A percentile compares a stretch with the other conserved stretches of the same genome.
Evolutionary conservation across 1,284 basidiomycete genomes (phyloP).

Genomic region (Xerocomus nothofagi): DNA sequence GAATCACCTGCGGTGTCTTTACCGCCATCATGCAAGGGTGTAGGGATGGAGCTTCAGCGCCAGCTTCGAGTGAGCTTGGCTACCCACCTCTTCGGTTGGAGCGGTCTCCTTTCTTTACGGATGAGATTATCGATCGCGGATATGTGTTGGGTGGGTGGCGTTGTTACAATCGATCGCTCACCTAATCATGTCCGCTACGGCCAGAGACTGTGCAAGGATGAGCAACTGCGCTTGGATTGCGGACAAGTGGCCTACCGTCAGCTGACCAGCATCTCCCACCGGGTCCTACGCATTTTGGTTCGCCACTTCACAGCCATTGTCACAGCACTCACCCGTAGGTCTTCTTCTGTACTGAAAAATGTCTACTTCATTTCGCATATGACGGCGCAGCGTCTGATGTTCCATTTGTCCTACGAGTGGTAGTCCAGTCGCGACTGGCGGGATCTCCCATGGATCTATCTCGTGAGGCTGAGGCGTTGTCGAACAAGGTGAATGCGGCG

Average conservation of each 20-base stretch:
- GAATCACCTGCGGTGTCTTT: constrained; percentile 40
- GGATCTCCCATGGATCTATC: constrained; percentile 50
- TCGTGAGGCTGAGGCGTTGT: constrained; percentile 50
- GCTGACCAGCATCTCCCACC: constrained; percentile 52
- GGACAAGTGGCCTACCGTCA: constrained; percentile 51
- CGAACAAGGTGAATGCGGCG: constrained; percentile 39
- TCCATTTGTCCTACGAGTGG: constrained; percentile 55
- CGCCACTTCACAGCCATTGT: constrained; percentile 53
- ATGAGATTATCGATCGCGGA: constrained; percentile 59
- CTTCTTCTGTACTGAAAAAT: constrained; percentile 9
- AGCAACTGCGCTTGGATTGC: constrained; percentile 44
- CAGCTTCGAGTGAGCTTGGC: constrained; percentile 51
- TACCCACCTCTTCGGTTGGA: constrained; percentile 62
- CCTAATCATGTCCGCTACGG: constrained; percentile 28
- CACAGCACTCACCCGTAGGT: constrained; percentile 47
- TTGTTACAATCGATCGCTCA: constrained; percentile 9
- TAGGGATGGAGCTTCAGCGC: constrained; percentile 37
- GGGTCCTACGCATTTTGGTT: constrained; percentile 54
- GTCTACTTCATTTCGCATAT: constrained; percentile 13
- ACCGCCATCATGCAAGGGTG: constrained; percentile 27
- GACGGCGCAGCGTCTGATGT: constrained; percentile 49
- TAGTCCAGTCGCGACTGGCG: constrained; percentile 53
- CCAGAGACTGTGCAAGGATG: constrained; percentile 47
- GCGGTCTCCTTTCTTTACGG: constrained; percentile 49
- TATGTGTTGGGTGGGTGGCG: constrained; percentile 59